Evolutionary conservation across 164 flowering plant genomes (phyloP), one percentile per base, ranked within the genome.

Genomic region (Hamamelis virginiana): DNA sequence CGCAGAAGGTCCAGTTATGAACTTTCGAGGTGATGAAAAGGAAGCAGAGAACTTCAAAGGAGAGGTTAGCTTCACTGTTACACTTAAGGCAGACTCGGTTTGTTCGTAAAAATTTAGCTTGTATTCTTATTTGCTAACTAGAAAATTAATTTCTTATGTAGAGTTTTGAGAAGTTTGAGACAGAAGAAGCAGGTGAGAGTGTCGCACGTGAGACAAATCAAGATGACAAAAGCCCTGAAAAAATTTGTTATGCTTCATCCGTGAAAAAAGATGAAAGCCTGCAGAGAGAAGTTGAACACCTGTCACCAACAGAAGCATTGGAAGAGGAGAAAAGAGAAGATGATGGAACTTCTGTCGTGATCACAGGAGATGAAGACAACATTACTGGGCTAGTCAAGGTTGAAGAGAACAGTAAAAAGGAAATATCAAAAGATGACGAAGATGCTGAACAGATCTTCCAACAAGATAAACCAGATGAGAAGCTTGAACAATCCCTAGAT

Each of bases 1-100:
- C 18, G 28, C 28, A 69, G 66, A 52, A 55, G 61, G 9, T 51
- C 48, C 63, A 55, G 62, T 19, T 38, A 53, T 53, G 44, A 69
- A 48, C 55, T 55, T 48, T 19, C 64, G 23, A 57, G 58, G 60
- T 0, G 14, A 46, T 27, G 57, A 14, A 47, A 46, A 69, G 52
- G 61, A 51, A 12, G 51, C 27, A 22, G 58, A 69, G 22, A 69
- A 21, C 18, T 69, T 43, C 59, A 61, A 25, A n/a, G 75, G 23
- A 67, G 75, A 72, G 75, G 75, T 72, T 27, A 64, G 68, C 43
- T 63, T 53, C 19, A n/a, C 9, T 50, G n/a, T 1, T 23, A 47
- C 28, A 22, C 12, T 38, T 33, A 14, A 62, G 10, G 4, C 9
- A 14, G 52, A 51, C 52, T 38, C 25, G 27, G 27, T 64, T 19